These are phyloP conservation scores for Diplotaxis tenuifolia DNA, from an alignment of 345 rosid genomes.

Conservation along the genomic window DNA sequence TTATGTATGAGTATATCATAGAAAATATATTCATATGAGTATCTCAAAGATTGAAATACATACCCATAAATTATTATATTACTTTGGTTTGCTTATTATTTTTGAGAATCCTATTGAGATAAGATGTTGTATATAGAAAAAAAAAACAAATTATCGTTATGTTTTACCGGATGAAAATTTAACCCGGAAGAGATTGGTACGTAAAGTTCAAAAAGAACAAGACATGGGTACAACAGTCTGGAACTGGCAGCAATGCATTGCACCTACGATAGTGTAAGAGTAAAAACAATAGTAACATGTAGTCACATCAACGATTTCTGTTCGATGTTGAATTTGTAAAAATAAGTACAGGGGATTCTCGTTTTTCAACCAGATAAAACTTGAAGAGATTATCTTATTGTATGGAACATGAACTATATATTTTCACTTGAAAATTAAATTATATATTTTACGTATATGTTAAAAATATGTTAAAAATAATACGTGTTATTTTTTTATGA, in stretches of 20 bases:
- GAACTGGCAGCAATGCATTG: constrained; percentile 9
- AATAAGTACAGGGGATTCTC: background rate
- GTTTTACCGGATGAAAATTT: background rate
- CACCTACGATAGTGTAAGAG: constrained; percentile 4
- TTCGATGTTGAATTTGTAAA: background rate
- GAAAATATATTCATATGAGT: background rate
- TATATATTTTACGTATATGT: background rate
- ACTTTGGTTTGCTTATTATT: background rate
- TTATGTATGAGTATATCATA: background rate
- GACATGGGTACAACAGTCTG: constrained; percentile 8
- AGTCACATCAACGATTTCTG: constrained; percentile 24
- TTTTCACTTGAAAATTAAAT: background rate
- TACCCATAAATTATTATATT: background rate
- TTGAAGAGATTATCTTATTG: background rate
- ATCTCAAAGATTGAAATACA: background rate
- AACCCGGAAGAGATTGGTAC: background rate
- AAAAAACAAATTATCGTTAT: background rate
- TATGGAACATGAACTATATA: background rate
- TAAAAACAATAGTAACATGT: constrained; percentile 19
- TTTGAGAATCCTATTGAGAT: background rate
- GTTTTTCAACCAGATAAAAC: background rate
- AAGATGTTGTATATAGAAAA: background rate
- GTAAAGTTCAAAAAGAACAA: background rate
- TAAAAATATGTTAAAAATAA: background rate
- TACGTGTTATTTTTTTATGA: too few relatives aligned